Evolutionary conservation across 768 basidiomycete species (phyloP), one percentile per base, ranked within the genome.

Genomic region (Panus rudis): DNA sequence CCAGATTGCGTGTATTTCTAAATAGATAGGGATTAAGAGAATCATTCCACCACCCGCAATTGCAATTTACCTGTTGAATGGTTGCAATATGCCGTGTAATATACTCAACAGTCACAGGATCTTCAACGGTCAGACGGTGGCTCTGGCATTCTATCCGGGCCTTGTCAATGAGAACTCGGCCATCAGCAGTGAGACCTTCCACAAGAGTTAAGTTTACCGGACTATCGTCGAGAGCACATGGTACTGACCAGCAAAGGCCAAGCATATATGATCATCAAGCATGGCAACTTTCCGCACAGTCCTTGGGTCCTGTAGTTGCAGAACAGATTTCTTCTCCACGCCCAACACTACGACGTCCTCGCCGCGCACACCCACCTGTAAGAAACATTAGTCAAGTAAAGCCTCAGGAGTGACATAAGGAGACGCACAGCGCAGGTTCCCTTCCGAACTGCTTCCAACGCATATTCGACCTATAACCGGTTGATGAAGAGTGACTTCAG

Each of bases 1-100:
- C 96, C 96, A 10, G 93, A 96, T 73, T 99, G 96, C 12, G 96
- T 98, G 68, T 98, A 98, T 62, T 81, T 79, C 92, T 94, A 55
- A 8, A 10, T 34, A 24, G 25, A 42, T n/a, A 37, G 25, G 6
- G 27, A 16, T 43, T n/a, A n/a, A n/a, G 33, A 35, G 20, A 31
- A 39, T 28, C 13, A 19, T 16, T 34, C 33, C 42, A 13, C 19
- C 16, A 14, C 3, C 27, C 34, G 26, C 14, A 14, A 19, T 14
- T 43, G 31, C 19, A 19, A 38, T 73, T 26, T 42, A 92, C 94
- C 76, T 99, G 96, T 66, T 99, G 94, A 51, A 98, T 91, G n/a
- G 92, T 91, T 42, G 96, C 96, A 59, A 99, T 86, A 66, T 96
- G 87, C 60, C 94, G 81, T 22, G 96, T 96, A 57, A 99, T 97